These are phyloP conservation scores for Suillus spraguei DNA, from an alignment of 768 basidiomycete genomes.

Conservation along the genomic window DNA sequence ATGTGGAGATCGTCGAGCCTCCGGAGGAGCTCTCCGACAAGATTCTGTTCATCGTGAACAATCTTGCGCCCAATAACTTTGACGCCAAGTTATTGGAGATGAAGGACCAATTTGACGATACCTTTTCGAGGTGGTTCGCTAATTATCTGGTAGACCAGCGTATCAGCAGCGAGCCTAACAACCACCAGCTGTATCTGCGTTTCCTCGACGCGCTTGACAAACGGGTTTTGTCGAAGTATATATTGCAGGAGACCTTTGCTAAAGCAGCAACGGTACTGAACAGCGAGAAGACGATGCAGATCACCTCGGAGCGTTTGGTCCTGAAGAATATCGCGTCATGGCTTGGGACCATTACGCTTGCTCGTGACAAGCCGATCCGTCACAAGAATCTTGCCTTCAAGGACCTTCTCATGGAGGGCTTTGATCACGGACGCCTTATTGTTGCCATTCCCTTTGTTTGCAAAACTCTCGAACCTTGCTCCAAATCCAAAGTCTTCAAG, in stretches of 20 bases:
- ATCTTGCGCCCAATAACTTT: constrained; percentile 93
- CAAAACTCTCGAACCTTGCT: constrained; percentile 91
- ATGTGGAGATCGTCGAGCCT: constrained; percentile 66
- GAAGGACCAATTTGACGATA: constrained; percentile 79
- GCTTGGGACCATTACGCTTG: constrained; percentile 93
- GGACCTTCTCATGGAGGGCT: constrained; percentile 95
- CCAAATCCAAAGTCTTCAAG: constrained; percentile 89
- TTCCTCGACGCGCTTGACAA: constrained; percentile 85
- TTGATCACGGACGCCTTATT: constrained; percentile 86
- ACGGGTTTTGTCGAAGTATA: constrained; percentile 65
- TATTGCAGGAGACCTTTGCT: constrained; percentile 91
- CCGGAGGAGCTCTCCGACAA: constrained; percentile 89
- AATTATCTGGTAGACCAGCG: constrained; percentile 97
- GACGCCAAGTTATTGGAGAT: constrained; percentile 87
- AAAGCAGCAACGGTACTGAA: constrained; percentile 89
- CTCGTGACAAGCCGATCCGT: constrained; percentile 89
- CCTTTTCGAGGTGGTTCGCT: constrained; percentile 93
- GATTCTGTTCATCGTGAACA: constrained; percentile 98
- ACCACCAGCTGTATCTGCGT: constrained; percentile 92
- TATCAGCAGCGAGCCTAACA: constrained; percentile 95
- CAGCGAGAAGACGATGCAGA: constrained; percentile 86
- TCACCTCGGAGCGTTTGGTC: constrained; percentile 79
- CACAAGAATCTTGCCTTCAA: constrained; percentile 96
- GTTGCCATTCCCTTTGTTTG: constrained; percentile 98
- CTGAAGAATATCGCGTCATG: constrained; percentile 96